phyloP scores from a whole-genome alignment of 78 protist species.

The Anaeramoeba ignava region DNA sequence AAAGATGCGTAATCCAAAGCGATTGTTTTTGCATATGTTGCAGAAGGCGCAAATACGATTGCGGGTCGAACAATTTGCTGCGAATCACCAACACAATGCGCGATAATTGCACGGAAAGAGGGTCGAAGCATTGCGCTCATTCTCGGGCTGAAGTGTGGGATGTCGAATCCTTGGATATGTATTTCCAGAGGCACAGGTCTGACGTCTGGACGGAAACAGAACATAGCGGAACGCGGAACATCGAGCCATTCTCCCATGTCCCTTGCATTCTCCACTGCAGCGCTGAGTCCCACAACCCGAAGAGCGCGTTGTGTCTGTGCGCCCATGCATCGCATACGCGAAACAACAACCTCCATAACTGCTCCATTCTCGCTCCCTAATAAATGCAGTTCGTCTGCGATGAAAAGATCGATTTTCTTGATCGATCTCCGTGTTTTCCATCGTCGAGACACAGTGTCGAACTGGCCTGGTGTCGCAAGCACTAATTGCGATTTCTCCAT shows the following conservation, averaged over 20 bases:
- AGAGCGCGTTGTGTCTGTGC: slow-evolving; percentile 32
- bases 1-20: background rate
- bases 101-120: slow-evolving; percentile 38
- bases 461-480: slow-evolving; percentile 64
- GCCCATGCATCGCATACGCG: slow-evolving; percentile 78
- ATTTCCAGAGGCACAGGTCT: slow-evolving; percentile 88
- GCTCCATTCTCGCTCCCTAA: slow-evolving; percentile 82
- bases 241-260: slow-evolving; percentile 68
- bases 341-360: slow-evolving; percentile 51
- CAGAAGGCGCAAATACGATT: background rate
- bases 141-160: slow-evolving; percentile 53
- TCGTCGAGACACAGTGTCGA: slow-evolving; percentile 78
- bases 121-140: slow-evolving; percentile 77
- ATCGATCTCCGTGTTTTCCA: slow-evolving; percentile 71
- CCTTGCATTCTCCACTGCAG: slow-evolving; percentile 68
- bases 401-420: slow-evolving; percentile 44
- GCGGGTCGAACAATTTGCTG: background rate
- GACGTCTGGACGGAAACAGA: slow-evolving; percentile 84
- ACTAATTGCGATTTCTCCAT: background rate
- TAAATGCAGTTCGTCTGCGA: slow-evolving; percentile 76
- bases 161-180: slow-evolving; percentile 55
- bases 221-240: slow-evolving; percentile 26
- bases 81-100: background rate
- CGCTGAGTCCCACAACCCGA: slow-evolving; percentile 66
- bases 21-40: background rate